Base-by-base conservation (phyloP, 306 rosid species). In the Begonia peltatifolia region DNA sequence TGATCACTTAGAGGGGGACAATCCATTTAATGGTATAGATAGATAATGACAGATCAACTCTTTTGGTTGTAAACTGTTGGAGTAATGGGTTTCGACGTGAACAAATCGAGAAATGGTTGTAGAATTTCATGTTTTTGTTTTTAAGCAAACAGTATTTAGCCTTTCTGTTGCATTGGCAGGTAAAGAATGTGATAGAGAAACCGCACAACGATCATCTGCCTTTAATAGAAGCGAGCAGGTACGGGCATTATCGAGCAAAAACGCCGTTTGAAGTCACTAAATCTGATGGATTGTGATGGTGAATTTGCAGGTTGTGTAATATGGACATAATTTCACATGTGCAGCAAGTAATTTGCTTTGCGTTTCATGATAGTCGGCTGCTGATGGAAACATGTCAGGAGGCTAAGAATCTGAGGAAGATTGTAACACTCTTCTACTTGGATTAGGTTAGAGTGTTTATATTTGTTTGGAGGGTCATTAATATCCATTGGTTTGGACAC, bases 361-460 rank as follows among this genome's bases (percentile, higher is more conserved):
- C 94, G 10, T 92, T 92, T 69, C 99, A 92, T 60, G 99, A 92
- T 54, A 86, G 96, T 74, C 75, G 71, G 73, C 76, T 92, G 83
- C 93, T 92, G 48, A 87, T 92, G 99, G 96, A 92, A 81, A 92
- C 99, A 50, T 92, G 99, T 77, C 99, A 77, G 68, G 99, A 92
- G 69, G 99, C 99, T 2, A 87, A 83, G 76, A 81, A 81, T 72
- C 65, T 92, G 51, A 77, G 99, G 17, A 92, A 92, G 76, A 92
- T 92, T 52, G 99, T 92, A 64, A 92, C 99, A 12, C 94, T 92
- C 56, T 92, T 92, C 73, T 92, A 92, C 77, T 77, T 92, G 54
- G 99, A 92, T 68, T 86, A 65, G 74, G 1, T 30, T 7, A 30
- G 38, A 30, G 6, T 7, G 38, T 5, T 30, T 30, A 5, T 7